Evolutionary conservation across 2,329 filamentous ascomycete species (phyloP), one percentile per base, ranked within the genome.

Genomic region (Nannizzia gypsea): DNA sequence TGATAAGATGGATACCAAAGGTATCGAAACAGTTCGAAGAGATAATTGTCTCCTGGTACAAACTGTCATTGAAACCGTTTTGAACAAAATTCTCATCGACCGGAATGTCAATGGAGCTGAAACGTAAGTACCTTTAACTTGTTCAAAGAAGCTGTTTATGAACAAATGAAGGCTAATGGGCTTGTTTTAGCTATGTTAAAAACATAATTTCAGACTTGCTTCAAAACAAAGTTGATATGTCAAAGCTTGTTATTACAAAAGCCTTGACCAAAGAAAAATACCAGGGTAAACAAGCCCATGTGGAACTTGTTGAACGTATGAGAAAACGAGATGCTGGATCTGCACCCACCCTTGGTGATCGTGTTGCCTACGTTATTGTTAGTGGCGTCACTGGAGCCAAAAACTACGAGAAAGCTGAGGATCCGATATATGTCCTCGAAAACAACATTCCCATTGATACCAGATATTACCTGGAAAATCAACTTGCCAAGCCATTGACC

Each of bases 1-100:
- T 73, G 95, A 99, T 81, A 99, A 97, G 80, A 99, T 99, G 95
- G 93, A 99, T 74, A 97, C 90, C 62, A 99, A 99, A 73, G 93
- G 93, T 80, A 97, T 99, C 66, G 93, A 99, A 75, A 99, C 93
- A 2, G 95, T 99, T 54, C 87, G 93, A 66, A 82, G 93, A 80
- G 93, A 99, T 73, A 99, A 99, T 71, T 99, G 93, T 71, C 80
- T 93, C 58, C 78, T 99, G 62, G 93, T 97, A 15, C 92, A 97
- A 74, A 96, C 88, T 2, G 93, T 97, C 61, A 97, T 99, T 68
- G 93, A 99, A 74, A 97, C 93, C 60, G 92, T 96, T 22, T 76
- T 99, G 64, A 83, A 90, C 66, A 97, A 96, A 86, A 89, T 99
- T 67, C 77, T 99, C 67, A 96, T 99, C 63, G 91, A 99, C 65